Evolutionary conservation across 495 filamentous ascomycete species (phyloP), one percentile per base, ranked within the genome.

Genomic region (Aspergillus funiculosus): DNA sequence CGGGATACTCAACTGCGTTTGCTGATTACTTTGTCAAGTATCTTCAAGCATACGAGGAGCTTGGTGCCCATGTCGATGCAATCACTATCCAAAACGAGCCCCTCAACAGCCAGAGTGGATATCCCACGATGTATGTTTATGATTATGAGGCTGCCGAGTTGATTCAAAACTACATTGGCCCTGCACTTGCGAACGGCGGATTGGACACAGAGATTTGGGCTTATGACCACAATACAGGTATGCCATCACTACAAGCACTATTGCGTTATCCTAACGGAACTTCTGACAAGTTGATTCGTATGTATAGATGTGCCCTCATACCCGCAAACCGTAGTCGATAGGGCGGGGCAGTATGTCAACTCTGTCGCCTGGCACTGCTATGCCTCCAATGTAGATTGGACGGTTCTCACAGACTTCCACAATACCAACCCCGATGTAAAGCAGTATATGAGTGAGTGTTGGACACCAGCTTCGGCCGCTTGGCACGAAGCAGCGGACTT

Each of bases 381-480:
- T 49, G 69, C 69, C 9, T 54, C 48, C 25, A 52, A 59, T 19
- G 51, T 70, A 4, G 58, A 77, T 55, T 80, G 75, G 74, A 62
- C 59, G 6, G 74, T 76, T 5, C 52, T 80, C 27, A 71, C 61
- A 13, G 43, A 63, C 21, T 78, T 79, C 49, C 66, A 75, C 43
- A 54, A 70, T 41, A 50, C 49, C 0, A 74, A 74, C 50, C 72
- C 73, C 0, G 41, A 44, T 20, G 61, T 64, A 4, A 61, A 60
- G 6, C 76, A 79, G 57, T 78, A 75, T 54, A 80, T 80, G 77
- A 78, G 76, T 11, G 76, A 80, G 56, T 80, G 77, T 53, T 78
- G 75, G 71, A 77, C 69, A 1, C 64, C 67, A 0, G 62, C 66
- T 1, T 42, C 53, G 2, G 68, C 67, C 6, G 48, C 63, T 14